Base-by-base conservation (phyloP, 768 basidiomycete genomes). In the Mycena vitilis region DNA sequence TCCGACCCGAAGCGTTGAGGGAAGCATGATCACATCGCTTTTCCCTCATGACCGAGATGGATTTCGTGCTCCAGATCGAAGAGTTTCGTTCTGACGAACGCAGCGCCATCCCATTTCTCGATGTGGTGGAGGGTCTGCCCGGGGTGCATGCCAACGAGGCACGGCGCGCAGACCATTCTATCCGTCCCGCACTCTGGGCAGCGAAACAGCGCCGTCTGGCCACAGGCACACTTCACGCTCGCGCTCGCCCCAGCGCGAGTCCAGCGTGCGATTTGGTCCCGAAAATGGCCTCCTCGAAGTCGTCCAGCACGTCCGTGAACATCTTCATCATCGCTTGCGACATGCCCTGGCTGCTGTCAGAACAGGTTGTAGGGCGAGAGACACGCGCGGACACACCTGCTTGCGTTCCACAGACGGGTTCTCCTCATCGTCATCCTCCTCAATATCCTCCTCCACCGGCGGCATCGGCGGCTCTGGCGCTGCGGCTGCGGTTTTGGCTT, bases 101-200 rank as follows among this genome's bases (percentile, higher is more conserved):
- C 23, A 7, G 16, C 6, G 23, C 52, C 61, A 38, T 63, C 49
- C 61, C 61, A 63, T 47, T 34, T 15, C 22, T 63, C 61, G 25
- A 63, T 22, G 42, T 63, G 61, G 52, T 63, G 61, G 5, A 63
- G 36, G 7, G 4, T 45, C 5, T 34, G 44, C 20, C 37, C 5
- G 6, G 45, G 34, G 20, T 60, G 59, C 25, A 25, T 25, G 4
- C 18, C 20, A 15, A 60, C 45, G n/a, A 60, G 42, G 59, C 59
- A 60, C 18, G 36, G 12, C 22, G 42, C 42, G 57, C 57, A 58
- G 11, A 42, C 25, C 22, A 25, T 15, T 22, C 10, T 22, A 8
- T 8, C 5, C 25, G 12, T 4, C 15, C 40, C n/a, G 37, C 57
- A 58, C 18, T 45, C 44, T 45, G 38, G 57, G 22, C 57, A 58